Conservation (phyloP, 176 grass and related monocot genomes). For the Carex littledalei region DNA sequence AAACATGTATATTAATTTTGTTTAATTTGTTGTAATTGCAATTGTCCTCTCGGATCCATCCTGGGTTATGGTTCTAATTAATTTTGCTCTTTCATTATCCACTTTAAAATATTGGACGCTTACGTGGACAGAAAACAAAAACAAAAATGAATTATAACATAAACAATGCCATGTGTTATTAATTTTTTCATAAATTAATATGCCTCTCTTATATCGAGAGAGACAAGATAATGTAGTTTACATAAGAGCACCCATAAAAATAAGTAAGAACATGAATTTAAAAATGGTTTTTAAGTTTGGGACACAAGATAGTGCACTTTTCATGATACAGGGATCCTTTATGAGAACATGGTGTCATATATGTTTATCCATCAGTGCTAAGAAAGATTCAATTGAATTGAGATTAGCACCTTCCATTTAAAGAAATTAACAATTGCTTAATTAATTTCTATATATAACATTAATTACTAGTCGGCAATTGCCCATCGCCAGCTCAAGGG, state of each 20-base stretch:
- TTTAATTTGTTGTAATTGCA: too few species aligned
- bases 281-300: background rate
- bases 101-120: too few species aligned
- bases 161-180: too few species aligned
- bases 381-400: background rate
- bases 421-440: background rate
- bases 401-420: background rate
- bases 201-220: too few species aligned
- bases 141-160: background rate
- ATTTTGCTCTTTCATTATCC: too few species aligned
- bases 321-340: background rate
- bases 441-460: background rate
- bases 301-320: background rate
- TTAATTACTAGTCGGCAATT: background rate
- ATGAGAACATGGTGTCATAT: constrained; percentile 3
- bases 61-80: too few species aligned
- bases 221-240: too few species aligned
- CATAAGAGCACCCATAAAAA: too few species aligned
- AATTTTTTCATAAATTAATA: too few species aligned
- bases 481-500: background rate
- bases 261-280: background rate
- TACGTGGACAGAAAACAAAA: too few species aligned
- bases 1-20: too few species aligned
- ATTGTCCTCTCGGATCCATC: too few species aligned
- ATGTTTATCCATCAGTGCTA: background rate